Conservation (phyloP, 805 yeast genomes). For the Lipomyces kockii region DNA sequence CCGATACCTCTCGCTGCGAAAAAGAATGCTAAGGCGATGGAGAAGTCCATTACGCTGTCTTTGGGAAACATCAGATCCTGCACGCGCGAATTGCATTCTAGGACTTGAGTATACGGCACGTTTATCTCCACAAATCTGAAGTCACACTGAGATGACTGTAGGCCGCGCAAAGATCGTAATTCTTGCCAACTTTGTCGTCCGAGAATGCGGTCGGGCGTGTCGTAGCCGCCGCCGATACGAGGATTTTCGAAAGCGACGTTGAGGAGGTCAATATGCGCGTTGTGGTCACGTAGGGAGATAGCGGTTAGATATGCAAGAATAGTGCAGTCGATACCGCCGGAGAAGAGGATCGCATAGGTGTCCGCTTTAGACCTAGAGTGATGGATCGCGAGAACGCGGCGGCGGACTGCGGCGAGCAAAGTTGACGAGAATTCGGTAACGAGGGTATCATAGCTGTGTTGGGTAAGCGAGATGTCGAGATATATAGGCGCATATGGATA, state of each 20-base stretch:
- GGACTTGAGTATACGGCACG: slow-evolving; percentile 71
- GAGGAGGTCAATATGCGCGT: slow-evolving; percentile 64
- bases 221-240: slow-evolving; percentile 55
- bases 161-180: slow-evolving; percentile 42
- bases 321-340: slow-evolving; percentile 96
- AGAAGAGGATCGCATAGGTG: slow-evolving; percentile 69
- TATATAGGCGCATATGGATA: slow-evolving; percentile 18
- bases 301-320: slow-evolving; percentile 59
- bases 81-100: slow-evolving; percentile 57
- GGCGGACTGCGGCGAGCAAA: slow-evolving; percentile 15
- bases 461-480: background rate
- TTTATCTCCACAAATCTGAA: slow-evolving; percentile 57
- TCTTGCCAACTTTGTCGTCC: slow-evolving; percentile 67
- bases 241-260: slow-evolving; percentile 94
- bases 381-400: slow-evolving; percentile 21
- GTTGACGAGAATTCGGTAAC: slow-evolving; percentile 26
- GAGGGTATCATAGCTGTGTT: slow-evolving; percentile 25
- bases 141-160: slow-evolving; percentile 10
- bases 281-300: slow-evolving; percentile 35
- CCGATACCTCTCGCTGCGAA: slow-evolving; percentile 77
- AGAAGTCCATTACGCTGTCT: slow-evolving; percentile 90
- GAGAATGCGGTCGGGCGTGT: slow-evolving; percentile 85
- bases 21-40: slow-evolving; percentile 93
- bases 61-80: slow-evolving; percentile 76
- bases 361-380: slow-evolving; percentile 24